phyloP scores from a whole-genome alignment of 352 stramenopile species.

The Sclerospora graminicola region DNA sequence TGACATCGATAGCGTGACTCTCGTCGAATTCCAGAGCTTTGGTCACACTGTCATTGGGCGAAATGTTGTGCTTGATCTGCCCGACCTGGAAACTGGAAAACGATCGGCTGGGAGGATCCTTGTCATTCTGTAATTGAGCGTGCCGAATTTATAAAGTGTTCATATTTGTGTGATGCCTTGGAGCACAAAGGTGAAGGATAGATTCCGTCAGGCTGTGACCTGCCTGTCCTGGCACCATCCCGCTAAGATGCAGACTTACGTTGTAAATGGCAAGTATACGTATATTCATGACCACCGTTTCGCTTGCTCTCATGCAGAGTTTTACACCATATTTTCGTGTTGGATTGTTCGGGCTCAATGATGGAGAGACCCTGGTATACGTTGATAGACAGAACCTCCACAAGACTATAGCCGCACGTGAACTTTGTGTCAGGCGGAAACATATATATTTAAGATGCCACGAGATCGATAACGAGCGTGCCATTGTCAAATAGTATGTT shows the following conservation, averaged over 20 bases:
- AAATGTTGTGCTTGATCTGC: too few species aligned
- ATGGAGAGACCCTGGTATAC: too few species aligned
- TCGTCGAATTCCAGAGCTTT: too few species aligned
- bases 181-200: constrained; percentile 21
- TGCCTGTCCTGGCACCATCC: constrained; percentile 26
- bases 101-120: constrained; percentile 38
- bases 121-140: constrained; percentile 21
- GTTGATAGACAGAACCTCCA: too few species aligned
- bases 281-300: constrained; percentile 38
- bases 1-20: too few species aligned
- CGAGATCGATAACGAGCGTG: too few species aligned
- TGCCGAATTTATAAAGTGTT: constrained; percentile 22
- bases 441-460: too few species aligned
- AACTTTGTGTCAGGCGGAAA: too few species aligned
- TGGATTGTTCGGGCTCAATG: constrained; percentile 43
- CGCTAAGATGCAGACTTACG: not conserved
- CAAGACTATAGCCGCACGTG: too few species aligned
- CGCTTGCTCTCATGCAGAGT: constrained; percentile 20
- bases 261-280: constrained; percentile 1
- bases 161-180: constrained; percentile 23
- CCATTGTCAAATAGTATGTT: too few species aligned
- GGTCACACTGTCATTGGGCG: constrained; percentile 34
- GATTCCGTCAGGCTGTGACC: constrained; percentile 14
- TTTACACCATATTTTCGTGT: constrained; percentile 34
- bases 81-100: constrained; percentile 37